phyloP scores from a whole-genome alignment of 345 rosid genomes.

The Pelargonium nanum region DNA sequence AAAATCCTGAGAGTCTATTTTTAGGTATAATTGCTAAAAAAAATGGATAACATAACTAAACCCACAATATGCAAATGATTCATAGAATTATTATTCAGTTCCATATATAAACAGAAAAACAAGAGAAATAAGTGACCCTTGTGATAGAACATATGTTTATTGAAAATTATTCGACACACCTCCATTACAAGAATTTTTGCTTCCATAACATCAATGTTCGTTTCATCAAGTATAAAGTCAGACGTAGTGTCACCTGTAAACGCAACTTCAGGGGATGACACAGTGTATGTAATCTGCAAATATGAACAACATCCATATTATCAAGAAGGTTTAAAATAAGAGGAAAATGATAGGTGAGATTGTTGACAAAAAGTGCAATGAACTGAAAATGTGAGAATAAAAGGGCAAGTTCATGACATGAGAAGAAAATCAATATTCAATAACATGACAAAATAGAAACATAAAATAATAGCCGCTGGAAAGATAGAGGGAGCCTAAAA shows the following conservation, averaged over 20 bases:
- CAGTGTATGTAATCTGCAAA: slow-evolving; percentile 64
- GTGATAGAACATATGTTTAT: neutral
- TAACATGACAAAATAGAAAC: neutral
- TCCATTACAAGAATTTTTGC: slow-evolving; percentile 86
- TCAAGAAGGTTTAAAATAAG: slow-evolving; percentile 3
- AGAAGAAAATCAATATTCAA: no score
- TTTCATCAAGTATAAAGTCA: slow-evolving; percentile 59
- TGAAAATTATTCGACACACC: slow-evolving; percentile 26
- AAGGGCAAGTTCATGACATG: no score
- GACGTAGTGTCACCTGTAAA: slow-evolving; percentile 91
- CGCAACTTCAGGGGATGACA: slow-evolving; percentile 67
- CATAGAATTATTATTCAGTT: no score
- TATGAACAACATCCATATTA: slow-evolving; percentile 15
- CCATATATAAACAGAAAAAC: neutral
- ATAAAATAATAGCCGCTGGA: neutral
- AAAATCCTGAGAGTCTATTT: neutral
- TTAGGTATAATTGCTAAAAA: neutral
- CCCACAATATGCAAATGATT: no score
- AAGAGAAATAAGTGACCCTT: neutral
- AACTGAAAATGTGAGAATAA: neutral
- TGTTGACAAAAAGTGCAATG: neutral
- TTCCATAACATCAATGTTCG: slow-evolving; percentile 57
- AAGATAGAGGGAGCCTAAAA: neutral
- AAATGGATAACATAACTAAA: no score
- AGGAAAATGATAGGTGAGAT: neutral